Evolutionary conservation across 306 rosid species (phyloP).

Genomic region (Styphnolobium japonicum): DNA sequence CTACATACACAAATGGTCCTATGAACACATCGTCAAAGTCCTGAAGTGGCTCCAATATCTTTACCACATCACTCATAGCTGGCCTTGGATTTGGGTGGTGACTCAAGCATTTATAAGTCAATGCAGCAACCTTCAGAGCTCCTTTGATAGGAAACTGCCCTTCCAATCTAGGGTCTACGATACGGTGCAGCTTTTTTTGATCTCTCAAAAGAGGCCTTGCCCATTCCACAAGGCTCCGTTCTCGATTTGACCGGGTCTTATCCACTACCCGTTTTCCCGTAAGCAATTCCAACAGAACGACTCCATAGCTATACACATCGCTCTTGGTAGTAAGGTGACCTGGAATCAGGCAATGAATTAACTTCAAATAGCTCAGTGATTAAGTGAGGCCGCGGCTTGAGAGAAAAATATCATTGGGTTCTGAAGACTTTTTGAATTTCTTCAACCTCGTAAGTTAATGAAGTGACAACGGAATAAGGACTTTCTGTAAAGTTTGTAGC

Average conservation of each 20-base stretch:
- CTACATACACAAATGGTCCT: conserved; percentile 77
- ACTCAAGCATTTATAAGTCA: conserved; percentile 69
- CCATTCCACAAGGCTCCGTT: conserved; percentile 74
- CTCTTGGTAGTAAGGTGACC: conserved; percentile 80
- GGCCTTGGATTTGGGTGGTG: conserved; percentile 64
- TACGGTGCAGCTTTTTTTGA: conserved; percentile 35
- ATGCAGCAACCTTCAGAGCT: conserved; percentile 54
- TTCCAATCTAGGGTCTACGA: conserved; percentile 63
- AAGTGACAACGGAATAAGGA: not conserved
- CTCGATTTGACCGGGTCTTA: conserved; percentile 31
- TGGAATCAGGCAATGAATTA: conserved; percentile 17
- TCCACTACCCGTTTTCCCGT: conserved; percentile 74
- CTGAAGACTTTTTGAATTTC: not conserved
- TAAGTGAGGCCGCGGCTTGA: not conserved
- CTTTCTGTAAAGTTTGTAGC: not conserved
- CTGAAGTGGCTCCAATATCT: conserved; percentile 55
- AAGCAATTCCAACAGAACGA: conserved; percentile 73
- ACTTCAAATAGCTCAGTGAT: not conserved
- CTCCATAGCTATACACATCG: conserved; percentile 86
- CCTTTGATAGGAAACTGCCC: conserved; percentile 60
- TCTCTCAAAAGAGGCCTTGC: conserved; percentile 69
- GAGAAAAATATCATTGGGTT: not conserved
- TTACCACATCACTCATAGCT: conserved; percentile 57
- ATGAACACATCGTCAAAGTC: conserved; percentile 46
- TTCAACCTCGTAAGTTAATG: not conserved